Base-by-base conservation (phyloP, 2,329 filamentous ascomycete species). In the Beauveria medogensis region DNA sequence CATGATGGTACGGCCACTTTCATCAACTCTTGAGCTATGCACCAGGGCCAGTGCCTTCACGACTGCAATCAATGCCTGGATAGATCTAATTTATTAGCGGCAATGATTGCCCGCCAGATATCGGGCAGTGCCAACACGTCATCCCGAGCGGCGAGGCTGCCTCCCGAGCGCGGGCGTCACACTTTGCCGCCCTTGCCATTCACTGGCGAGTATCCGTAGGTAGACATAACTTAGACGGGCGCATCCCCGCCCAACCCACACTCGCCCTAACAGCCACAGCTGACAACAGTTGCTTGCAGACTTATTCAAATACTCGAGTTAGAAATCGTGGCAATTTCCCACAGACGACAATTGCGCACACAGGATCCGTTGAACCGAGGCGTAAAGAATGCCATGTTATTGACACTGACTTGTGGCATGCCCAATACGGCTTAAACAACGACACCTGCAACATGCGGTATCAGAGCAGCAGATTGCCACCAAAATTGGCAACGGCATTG, bases 211-310 rank as follows among this genome's bases (percentile, higher is more conserved):
- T 34, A 12, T 9, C 9, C 8, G 24, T 26, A 26, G 2, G 28
- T 8, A 30, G 8, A 34, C 4, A 12, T 34, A 34, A 34, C 30
- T 34, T 34, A 5, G 14, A n/a, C 40, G 16, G 37, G 53, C 41
- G 22, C 12, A 16, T 22, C 26, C 24, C 53, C 20, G 8, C 12
- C 16, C n/a, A 22, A 24, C 30, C 34, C n/a, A 28, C 24, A 18
- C 43, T 48, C 54, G 54, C 54, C 54, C 54, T 48, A 44, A 47
- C 54, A 48, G 54, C 54, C 54, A 56, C 43, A 56, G 54, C 54
- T 56, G 28, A 48, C 54, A n/a, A 8, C 41, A 56, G 22, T 18
- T 22, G 16, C 28, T n/a, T 30, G 28, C n/a, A 28, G 37, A 47
- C 18, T 50, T n/a, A 44, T 14, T 16, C 2, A 20, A 55, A 44